Base-by-base conservation (phyloP, 2,329 filamentous ascomycete species). In the Fusarium camptoceras region DNA sequence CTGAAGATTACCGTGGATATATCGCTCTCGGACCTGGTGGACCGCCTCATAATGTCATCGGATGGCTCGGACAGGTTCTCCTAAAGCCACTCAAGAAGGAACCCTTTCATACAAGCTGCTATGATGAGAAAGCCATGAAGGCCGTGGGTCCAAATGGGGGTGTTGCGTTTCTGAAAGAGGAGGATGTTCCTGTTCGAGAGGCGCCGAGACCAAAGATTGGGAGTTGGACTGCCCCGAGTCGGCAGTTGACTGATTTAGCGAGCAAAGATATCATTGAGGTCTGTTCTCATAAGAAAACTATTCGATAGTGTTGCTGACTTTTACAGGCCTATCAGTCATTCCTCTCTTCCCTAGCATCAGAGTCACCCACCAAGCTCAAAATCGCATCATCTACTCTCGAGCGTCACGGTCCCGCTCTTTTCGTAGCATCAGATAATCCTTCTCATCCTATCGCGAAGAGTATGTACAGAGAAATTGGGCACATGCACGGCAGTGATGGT, bases 401-500 rank as follows among this genome's bases (percentile, higher is more conserved):
- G 22, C 62, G 63, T 14, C 67, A 48, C 11, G 67, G 67, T 6
- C 67, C 55, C 22, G 67, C 66, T 20, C 63, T 70, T 15, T 70
- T 70, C 5, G 43, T 68, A 20, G 58, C 25, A 6, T 44, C 50
- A 10, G 37, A 57, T 4, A 24, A 28, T 2, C 24, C 30, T 20
- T 18, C 24, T 0, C 62, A 70, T 10, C 67, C 57, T 2, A 25
- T 70, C 3, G 50, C 54, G 12, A 55, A 53, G 50, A 46, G 55
- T 16, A 50, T 59, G 9, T 18, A 41, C 16, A 48, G 51, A 6
- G 67, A 70, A 22, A 59, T 70, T 3, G 64, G 24, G 15, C 66
- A 70, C 24, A 70, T 70, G 67, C 67, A 70, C n/a, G 58, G 28
- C 2, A 70, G 53, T 6, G 67, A 70, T 25, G 67, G 67, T 3